Evolutionary conservation across 495 filamentous ascomycete genomes (phyloP).

Genomic region (Penicillium canariense): DNA sequence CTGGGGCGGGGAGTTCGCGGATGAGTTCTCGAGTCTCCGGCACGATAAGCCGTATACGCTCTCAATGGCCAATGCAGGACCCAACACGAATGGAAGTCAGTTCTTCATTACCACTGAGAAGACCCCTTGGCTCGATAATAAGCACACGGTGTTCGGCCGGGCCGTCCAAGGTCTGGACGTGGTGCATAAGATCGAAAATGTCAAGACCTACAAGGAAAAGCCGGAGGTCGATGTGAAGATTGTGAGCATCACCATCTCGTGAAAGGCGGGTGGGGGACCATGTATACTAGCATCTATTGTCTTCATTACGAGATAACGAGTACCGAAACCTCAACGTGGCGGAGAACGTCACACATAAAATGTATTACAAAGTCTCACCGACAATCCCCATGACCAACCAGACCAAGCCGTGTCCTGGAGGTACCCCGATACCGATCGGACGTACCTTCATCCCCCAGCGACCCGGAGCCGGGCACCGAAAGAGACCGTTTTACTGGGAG

Average conservation of each 20-base stretch:
- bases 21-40: conserved; percentile 87
- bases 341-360: neutral
- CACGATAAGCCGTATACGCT: conserved; percentile 97
- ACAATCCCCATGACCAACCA: neutral
- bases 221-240: conserved; percentile 98
- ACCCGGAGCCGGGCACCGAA: no score
- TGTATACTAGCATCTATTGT: neutral
- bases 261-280: neutral
- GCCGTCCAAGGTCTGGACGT: conserved; percentile 88
- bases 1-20: conserved; percentile 93
- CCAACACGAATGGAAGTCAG: conserved; percentile 75
- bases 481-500: no score
- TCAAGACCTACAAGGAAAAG: conserved; percentile 89
- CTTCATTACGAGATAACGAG: conserved; percentile 9
- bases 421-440: neutral
- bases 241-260: conserved; percentile 67
- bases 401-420: neutral
- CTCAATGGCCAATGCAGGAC: conserved; percentile 95
- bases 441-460: no score
- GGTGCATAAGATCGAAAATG: conserved; percentile 95
- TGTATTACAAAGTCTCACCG: neutral
- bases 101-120: conserved; percentile 99
- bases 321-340: neutral
- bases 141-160: conserved; percentile 94
- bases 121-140: conserved; percentile 92